phyloP scores from a whole-genome alignment of 108 stramenopile species.

The Fragilariopsis cylindrus region DNA sequence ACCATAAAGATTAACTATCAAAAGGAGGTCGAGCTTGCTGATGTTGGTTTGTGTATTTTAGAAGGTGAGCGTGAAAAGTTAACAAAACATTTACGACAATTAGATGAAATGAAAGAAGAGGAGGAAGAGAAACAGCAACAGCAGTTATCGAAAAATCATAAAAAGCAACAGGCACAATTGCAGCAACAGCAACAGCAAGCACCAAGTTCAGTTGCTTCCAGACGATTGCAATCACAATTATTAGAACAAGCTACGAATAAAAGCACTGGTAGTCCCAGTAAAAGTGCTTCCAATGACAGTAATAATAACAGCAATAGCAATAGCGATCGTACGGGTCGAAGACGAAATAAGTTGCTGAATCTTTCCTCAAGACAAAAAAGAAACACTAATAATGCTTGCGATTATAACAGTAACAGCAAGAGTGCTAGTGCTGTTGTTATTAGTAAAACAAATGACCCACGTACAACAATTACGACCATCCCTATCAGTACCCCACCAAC shows the following conservation, averaged over 20 bases:
- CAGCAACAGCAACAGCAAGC: background rate
- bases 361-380: background rate
- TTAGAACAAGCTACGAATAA: background rate
- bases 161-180: slow-evolving; percentile 10
- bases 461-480: no score
- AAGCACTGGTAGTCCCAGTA: background rate
- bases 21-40: slow-evolving; percentile 60
- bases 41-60: slow-evolving; percentile 71
- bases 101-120: slow-evolving; percentile 9
- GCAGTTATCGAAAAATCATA: background rate
- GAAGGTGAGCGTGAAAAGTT: slow-evolving; percentile 68
- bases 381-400: background rate
- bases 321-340: background rate
- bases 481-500: background rate
- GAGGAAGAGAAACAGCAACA: background rate
- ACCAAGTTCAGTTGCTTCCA: background rate
- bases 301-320: background rate
- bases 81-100: slow-evolving; percentile 41
- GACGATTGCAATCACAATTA: slow-evolving; percentile 3
- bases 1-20: slow-evolving; percentile 4
- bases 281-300: background rate
- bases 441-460: no score
- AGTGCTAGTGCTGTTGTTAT: no score
- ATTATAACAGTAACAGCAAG: background rate
- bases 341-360: slow-evolving; percentile 8